A percentile compares a stretch with the other conserved stretches of the same genome.
phyloP scores from a whole-genome alignment of 2,329 filamentous ascomycete genomes.

The Peltaster fructicola region DNA sequence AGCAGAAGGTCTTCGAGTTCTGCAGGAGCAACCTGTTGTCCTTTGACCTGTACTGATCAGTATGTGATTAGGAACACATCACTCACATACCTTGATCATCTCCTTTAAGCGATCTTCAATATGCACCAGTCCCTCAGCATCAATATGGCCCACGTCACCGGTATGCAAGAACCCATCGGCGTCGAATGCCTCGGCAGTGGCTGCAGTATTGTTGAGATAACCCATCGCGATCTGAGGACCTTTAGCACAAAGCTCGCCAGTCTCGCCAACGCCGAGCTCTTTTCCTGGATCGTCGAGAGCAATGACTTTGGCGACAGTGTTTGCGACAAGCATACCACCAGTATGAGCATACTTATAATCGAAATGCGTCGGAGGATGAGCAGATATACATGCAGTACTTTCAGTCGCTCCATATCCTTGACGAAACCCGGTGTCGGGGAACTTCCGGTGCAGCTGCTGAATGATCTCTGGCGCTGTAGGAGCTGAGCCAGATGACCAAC shows the following conservation, averaged over 20 bases:
- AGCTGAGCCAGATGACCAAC: conserved; percentile 43
- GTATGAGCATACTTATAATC: conserved; percentile 39
- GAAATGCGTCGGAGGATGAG: conserved; percentile 38
- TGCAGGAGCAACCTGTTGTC: conserved; percentile 43
- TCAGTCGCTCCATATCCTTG: conserved; percentile 57
- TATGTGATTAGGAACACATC: too few relatives aligned
- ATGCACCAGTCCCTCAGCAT: conserved; percentile 37
- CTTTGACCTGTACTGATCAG: conserved; percentile 40
- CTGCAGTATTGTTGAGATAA: conserved; percentile 17
- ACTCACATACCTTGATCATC: too few relatives aligned
- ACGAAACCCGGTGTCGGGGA: conserved; percentile 43
- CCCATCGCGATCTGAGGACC: conserved; percentile 23
- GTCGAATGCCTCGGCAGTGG: conserved; percentile 27
- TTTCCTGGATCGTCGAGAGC: conserved; percentile 29
- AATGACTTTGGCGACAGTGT: conserved; percentile 42
- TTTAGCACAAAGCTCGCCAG: conserved; percentile 27
- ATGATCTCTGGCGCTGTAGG: conserved; percentile 40
- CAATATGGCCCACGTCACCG: conserved; percentile 38
- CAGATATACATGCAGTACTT: conserved; percentile 43
- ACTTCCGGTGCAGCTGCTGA: conserved; percentile 33
- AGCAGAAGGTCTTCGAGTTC: conserved; percentile 47
- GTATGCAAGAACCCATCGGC: conserved; percentile 38
- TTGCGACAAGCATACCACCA: conserved; percentile 38
- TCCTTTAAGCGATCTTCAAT: conserved; percentile 47
- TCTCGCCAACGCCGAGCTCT: conserved; percentile 33